Percentiles rank a stretch among this genome's conserved stretches.
These are phyloP conservation scores for Ophioceras dolichostomum DNA, from an alignment of 2,329 filamentous ascomycete genomes.

Conservation along the genomic window DNA sequence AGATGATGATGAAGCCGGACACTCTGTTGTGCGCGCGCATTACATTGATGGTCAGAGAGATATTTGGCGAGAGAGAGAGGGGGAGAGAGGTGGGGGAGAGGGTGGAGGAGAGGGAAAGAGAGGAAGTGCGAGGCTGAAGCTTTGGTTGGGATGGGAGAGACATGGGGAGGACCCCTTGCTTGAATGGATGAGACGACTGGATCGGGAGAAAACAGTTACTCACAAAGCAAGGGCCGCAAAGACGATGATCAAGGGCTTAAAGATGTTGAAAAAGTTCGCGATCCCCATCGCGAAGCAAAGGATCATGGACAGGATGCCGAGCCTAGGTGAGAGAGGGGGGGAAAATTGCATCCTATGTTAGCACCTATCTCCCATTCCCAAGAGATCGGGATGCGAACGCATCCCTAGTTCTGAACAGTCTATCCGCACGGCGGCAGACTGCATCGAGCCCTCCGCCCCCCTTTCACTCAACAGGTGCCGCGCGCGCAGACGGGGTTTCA, in stretches of 20 bases:
- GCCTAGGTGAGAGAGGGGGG: slow-evolving; percentile 29
- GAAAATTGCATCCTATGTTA: no score
- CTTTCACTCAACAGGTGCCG: no score
- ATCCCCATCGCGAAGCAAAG: slow-evolving; percentile 59
- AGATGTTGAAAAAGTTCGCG: slow-evolving; percentile 49
- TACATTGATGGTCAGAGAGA: not conserved
- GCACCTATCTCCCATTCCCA: no score
- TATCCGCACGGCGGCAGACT: no score
- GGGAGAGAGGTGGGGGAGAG: not conserved
- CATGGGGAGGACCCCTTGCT: no score
- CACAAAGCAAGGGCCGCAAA: slow-evolving; percentile 43
- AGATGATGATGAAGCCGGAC: slow-evolving; percentile 63
- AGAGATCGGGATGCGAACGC: no score
- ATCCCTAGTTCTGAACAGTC: no score
- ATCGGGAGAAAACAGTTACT: no score
- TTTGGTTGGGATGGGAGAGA: not conserved
- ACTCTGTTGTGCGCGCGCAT: slow-evolving; percentile 29
- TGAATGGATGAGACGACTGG: no score
- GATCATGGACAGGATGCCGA: slow-evolving; percentile 59
- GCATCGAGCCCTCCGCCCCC: no score
- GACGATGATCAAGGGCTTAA: slow-evolving; percentile 32
- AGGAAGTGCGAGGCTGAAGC: not conserved
- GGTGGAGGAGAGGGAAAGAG: not conserved
- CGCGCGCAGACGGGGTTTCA: no score
- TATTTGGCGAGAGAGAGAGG: not conserved